These are phyloP conservation scores for Globisporangium lucens DNA, from an alignment of 352 stramenopile species.

Conservation along the genomic window DNA sequence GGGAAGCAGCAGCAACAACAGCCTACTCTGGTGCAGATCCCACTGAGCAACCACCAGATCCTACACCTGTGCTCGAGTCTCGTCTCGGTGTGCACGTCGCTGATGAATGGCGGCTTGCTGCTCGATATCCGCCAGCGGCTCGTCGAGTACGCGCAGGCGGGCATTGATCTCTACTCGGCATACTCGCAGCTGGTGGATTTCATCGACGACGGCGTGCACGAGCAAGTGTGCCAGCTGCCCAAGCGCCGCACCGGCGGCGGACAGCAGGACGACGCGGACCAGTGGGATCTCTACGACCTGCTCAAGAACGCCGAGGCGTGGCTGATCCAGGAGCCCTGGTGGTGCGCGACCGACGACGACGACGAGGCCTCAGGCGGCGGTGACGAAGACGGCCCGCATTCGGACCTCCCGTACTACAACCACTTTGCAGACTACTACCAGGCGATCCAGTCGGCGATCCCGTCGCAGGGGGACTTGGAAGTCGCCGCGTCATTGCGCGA, in stretches of 20 bases:
- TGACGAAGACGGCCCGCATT: slow-evolving; percentile 31
- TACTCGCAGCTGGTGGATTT: slow-evolving; percentile 47
- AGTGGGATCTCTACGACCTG: slow-evolving; percentile 57
- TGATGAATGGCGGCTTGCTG: slow-evolving; percentile 36
- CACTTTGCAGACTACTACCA: slow-evolving; percentile 50
- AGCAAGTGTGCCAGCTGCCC: slow-evolving; percentile 36
- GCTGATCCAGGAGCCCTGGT: slow-evolving; percentile 54
- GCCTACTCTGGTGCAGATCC: slow-evolving; percentile 45
- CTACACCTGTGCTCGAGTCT: slow-evolving; percentile 56
- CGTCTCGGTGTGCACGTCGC: slow-evolving; percentile 39
- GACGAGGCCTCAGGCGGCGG: slow-evolving; percentile 31
- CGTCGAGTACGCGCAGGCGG: slow-evolving; percentile 39
- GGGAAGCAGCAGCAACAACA: slow-evolving; percentile 15
- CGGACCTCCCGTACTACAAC: slow-evolving; percentile 43
- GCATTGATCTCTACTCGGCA: slow-evolving; percentile 32
- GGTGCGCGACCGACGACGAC: slow-evolving; percentile 44
- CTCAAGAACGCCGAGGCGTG: slow-evolving; percentile 56
- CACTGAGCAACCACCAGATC: slow-evolving; percentile 56
- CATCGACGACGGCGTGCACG: slow-evolving; percentile 43
- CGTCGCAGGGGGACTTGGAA: slow-evolving; percentile 41
- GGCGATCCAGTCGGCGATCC: slow-evolving; percentile 36
- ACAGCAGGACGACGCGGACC: slow-evolving; percentile 29
- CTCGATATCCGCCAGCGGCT: slow-evolving; percentile 47
- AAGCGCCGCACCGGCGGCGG: slow-evolving; percentile 18
- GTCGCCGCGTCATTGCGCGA: slow-evolving; percentile 40